phyloP scores from a whole-genome alignment of 192 early-diverging fungal species.

The Rhizophagus clarus region DNA sequence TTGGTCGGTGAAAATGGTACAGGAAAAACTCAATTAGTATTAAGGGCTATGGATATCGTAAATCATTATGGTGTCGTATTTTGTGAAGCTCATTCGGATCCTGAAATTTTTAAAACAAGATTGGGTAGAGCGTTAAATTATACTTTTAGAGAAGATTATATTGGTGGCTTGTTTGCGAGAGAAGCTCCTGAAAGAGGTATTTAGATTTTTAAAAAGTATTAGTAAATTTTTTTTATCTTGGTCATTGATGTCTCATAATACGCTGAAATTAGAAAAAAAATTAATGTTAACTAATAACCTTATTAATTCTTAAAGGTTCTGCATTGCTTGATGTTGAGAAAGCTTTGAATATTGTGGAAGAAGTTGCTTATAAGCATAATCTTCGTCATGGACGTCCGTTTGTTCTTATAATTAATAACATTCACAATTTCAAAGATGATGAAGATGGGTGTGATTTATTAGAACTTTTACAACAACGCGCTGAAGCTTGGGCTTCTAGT shows the following conservation, averaged over 20 bases:
- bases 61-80: constrained; percentile 26
- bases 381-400: not conserved
- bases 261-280: too few relatives aligned
- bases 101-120: constrained; percentile 30
- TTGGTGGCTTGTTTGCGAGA: constrained; percentile 28
- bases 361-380: constrained; percentile 21
- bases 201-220: not conserved
- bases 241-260: too few relatives aligned
- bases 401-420: constrained; percentile 29
- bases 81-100: constrained; percentile 30
- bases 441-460: constrained; percentile 27
- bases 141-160: constrained; percentile 34
- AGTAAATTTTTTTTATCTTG: too few relatives aligned
- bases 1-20: constrained; percentile 26
- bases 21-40: constrained; percentile 31
- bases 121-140: constrained; percentile 21
- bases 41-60: constrained; percentile 26
- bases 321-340: constrained; percentile 31
- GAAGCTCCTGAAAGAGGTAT: constrained; percentile 32
- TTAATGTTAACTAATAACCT: too few relatives aligned
- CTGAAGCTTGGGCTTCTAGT: constrained; percentile 30
- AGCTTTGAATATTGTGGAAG: constrained; percentile 29
- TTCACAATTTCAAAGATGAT: constrained; percentile 30
- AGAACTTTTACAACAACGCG: constrained; percentile 29
- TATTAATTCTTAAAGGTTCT: too few relatives aligned